phyloP scores from a whole-genome alignment of 352 stramenopile species.

The Elongisporangium undulatum region DNA sequence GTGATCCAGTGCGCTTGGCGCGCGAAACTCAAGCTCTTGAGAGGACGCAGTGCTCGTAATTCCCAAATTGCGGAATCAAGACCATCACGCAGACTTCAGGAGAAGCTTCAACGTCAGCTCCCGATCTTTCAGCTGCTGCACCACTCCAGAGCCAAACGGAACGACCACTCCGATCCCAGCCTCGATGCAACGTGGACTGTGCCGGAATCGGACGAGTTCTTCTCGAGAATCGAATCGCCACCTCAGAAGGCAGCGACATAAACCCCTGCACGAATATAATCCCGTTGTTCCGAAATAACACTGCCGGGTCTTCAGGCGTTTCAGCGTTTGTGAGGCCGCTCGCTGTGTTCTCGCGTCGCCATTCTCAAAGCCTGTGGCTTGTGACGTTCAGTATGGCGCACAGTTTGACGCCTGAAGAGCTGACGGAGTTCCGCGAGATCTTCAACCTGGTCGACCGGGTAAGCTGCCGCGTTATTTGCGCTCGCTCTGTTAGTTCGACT shows the following conservation, averaged over 20 bases:
- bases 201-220: neutral
- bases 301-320: neutral
- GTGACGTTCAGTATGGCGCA: slow-evolving; percentile 40
- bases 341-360: neutral
- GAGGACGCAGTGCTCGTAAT: neutral
- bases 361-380: neutral
- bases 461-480: slow-evolving; percentile 1
- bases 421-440: slow-evolving; percentile 92
- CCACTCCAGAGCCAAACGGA: slow-evolving; percentile 11
- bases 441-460: slow-evolving; percentile 93
- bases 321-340: neutral
- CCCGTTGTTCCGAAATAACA: neutral
- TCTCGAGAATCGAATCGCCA: neutral
- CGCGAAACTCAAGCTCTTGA: slow-evolving; percentile 3
- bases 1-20: slow-evolving; percentile 28
- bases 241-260: neutral
- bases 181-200: neutral
- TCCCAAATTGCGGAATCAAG: neutral
- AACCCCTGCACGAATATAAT: neutral
- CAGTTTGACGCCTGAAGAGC: slow-evolving; percentile 70
- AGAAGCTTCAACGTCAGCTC: neutral
- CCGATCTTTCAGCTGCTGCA: slow-evolving; percentile 8
- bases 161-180: neutral
- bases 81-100: slow-evolving; percentile 3
- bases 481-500: neutral